A percentile compares a stretch with the other conserved stretches of the same genome.
phyloP scores from a whole-genome alignment of 257 asterid species.

The Asclepias syriaca region DNA sequence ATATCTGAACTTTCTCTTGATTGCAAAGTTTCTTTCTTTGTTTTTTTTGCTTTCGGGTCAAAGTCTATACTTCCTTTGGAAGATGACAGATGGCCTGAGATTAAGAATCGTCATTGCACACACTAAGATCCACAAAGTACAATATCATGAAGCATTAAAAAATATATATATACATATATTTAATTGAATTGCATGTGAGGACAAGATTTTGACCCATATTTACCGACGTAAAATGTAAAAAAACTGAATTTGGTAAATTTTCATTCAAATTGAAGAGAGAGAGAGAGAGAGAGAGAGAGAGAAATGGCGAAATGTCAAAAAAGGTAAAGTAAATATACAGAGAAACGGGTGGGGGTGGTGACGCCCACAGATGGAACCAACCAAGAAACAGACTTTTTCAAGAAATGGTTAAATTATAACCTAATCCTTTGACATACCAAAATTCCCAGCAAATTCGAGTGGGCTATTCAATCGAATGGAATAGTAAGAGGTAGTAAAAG shows the following conservation, averaged over 20 bases:
- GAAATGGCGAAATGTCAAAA: not conserved
- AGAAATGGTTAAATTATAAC: not conserved
- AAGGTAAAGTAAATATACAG: not conserved
- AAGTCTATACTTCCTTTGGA: not conserved
- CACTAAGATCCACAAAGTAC: not conserved
- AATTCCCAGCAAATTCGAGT: not conserved
- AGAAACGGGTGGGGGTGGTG: constrained; percentile 1
- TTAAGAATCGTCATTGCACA: not conserved
- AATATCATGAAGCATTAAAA: not conserved
- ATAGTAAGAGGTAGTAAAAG: not conserved
- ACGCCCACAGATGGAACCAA: not conserved
- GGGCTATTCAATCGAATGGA: not conserved
- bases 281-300: not conserved
- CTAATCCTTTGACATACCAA: not conserved
- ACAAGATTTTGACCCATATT: not conserved
- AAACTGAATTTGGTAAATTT: not conserved
- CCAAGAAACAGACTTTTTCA: not conserved
- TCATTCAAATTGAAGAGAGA: not conserved
- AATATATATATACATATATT: no score
- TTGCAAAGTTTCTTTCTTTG: not conserved
- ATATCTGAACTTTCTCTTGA: not conserved
- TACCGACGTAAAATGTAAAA: not conserved
- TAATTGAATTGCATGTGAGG: not conserved
- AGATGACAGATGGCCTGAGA: not conserved
- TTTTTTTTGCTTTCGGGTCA: not conserved